Conservation (phyloP, 345 rosid genomes). For the Eucalyptus globulus region DNA sequence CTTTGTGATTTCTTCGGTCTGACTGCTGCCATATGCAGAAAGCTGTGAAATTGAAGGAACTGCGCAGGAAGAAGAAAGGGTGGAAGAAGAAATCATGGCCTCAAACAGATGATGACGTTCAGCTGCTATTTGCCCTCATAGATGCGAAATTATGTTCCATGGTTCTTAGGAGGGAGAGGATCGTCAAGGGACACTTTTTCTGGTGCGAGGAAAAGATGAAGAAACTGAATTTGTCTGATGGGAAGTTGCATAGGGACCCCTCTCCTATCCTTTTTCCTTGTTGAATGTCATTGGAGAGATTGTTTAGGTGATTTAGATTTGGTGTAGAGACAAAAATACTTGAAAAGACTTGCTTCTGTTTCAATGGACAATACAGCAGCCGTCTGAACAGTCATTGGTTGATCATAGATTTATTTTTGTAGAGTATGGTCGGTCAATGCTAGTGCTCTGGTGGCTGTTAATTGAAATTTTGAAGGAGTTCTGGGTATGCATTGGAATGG, state of each 20-base stretch:
- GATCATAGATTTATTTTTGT: neutral
- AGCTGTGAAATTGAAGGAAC: slow-evolving; percentile 54
- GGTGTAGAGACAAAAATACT: neutral
- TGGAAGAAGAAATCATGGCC: slow-evolving; percentile 91
- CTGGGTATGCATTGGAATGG: neutral
- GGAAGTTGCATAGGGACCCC: slow-evolving; percentile 70
- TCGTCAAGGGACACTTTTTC: slow-evolving; percentile 62
- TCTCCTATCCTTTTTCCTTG: slow-evolving; percentile 82
- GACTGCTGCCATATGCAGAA: slow-evolving; percentile 33
- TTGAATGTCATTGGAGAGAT: slow-evolving; percentile 3
- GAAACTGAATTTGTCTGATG: slow-evolving; percentile 41
- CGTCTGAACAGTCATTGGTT: neutral
- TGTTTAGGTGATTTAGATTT: neutral
- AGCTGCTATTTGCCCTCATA: slow-evolving; percentile 53
- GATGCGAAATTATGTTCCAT: slow-evolving; percentile 56
- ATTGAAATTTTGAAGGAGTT: neutral
- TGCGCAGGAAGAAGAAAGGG: slow-evolving; percentile 53
- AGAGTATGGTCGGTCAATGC: neutral
- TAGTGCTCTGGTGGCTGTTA: neutral
- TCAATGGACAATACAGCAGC: neutral
- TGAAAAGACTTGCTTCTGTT: neutral
- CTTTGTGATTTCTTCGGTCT: neutral
- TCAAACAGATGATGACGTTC: slow-evolving; percentile 39
- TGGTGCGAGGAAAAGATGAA: slow-evolving; percentile 99
- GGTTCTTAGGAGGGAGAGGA: slow-evolving; percentile 63